Evolutionary conservation across 345 rosid species (phyloP).

Genomic region (Theobroma cacao): DNA sequence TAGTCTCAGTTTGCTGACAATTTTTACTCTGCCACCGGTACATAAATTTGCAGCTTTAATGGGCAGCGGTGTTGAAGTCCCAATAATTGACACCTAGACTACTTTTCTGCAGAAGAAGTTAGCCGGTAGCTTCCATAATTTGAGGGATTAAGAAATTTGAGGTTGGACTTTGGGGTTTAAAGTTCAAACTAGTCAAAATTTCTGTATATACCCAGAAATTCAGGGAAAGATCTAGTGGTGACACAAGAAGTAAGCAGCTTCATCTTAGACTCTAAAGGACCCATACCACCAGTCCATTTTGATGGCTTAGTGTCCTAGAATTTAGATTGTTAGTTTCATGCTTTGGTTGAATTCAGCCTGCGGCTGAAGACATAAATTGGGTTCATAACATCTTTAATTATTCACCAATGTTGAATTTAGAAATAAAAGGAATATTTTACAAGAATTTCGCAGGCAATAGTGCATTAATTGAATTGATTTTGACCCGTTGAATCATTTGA

Average conservation of each 20-base stretch:
- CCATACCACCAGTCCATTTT: background rate
- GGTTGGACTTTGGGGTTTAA: background rate
- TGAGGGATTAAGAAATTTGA: background rate
- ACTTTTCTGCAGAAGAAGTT: background rate
- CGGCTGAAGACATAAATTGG: background rate
- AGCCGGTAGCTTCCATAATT: background rate
- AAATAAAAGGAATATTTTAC: background rate
- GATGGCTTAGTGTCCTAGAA: background rate
- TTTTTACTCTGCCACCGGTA: background rate
- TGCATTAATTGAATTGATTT: background rate
- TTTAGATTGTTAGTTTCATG: background rate
- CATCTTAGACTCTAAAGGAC: background rate
- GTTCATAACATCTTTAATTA: too few species aligned
- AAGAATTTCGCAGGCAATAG: background rate
- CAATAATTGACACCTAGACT: background rate
- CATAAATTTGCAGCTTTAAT: too few species aligned
- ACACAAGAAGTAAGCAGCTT: background rate
- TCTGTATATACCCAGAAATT: background rate
- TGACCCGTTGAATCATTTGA: background rate
- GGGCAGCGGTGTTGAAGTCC: too few species aligned
- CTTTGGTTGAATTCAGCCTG: background rate
- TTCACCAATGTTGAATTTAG: too few species aligned
- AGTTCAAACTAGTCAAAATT: background rate
- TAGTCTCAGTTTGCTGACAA: background rate
- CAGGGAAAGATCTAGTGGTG: background rate